Evolutionary conservation across 2,329 filamentous ascomycete species (phyloP), one percentile per base, ranked within the genome.

Genomic region (Clathrospora elynae): DNA sequence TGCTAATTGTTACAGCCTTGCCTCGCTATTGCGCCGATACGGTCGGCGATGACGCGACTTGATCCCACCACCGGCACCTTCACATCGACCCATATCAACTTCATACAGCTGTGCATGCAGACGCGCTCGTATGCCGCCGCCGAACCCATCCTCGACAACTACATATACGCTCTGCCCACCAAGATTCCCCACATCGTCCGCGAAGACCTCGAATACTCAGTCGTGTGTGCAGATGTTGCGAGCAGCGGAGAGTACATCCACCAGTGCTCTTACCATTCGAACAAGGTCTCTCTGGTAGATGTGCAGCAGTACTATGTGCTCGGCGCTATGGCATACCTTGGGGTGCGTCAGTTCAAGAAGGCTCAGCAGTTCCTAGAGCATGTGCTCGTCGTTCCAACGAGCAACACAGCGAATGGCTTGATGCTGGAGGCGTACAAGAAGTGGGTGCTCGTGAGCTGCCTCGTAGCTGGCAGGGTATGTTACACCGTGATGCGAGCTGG

Each of bases 361-460:
- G 74, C 76, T n/a, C 65, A 67, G 23, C 60, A 74, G 9, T 74
- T 76, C 44, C 62, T 78, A 22, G 75, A 78, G 53, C 67, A 71
- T 38, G 67, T 77, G 26, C 62, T 95, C 16, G 48, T 70, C 23
- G 81, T 84, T 3, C 84, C 85, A 43, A 88, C 90, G 1, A 75
- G 78, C 0, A 84, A 77, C 20, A 78, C 82, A 23, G 76, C 83
- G 9, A 92, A 86, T 68, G 85, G 84, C 65, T 78, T 95, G 35
- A 93, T 93, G 86, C 77, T 87, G 3, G 90, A 96, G 54, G 88
- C 89, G 5, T 92, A 95, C 75, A 95, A 92, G 73, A 95, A 92
- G 70, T 96, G 90, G 87, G 66, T 95, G 6, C 73, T 99, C 11
- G 79, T 90, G 7, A 83, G 84, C 38, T 77, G 96, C 40, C 74